Conservation (phyloP, 2,329 filamentous ascomycete species). For the Pyrenophora graminea region DNA sequence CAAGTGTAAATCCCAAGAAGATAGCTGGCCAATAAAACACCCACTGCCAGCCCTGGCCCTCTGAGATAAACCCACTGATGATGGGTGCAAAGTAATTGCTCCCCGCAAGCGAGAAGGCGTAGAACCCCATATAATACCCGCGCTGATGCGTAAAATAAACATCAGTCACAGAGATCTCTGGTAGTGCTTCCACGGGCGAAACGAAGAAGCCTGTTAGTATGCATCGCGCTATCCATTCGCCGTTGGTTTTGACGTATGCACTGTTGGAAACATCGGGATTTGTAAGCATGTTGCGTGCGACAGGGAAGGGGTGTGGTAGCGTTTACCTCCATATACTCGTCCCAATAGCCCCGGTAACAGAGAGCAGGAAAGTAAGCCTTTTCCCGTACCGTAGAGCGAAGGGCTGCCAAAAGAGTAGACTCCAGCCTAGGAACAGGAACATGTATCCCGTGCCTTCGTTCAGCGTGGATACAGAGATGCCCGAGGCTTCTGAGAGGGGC, state of each 20-base stretch:
- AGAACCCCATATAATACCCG: conserved; percentile 39
- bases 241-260: conserved; percentile 50
- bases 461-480: conserved; percentile 51
- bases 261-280: conserved; percentile 36
- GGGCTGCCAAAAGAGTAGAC: conserved; percentile 58
- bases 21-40: conserved; percentile 59
- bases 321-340: conserved; percentile 49
- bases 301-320: too few relatives aligned
- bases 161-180: conserved; percentile 53
- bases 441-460: conserved; percentile 58
- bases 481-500: conserved; percentile 54
- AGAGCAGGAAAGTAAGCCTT: conserved; percentile 54
- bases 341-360: conserved; percentile 46
- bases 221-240: conserved; percentile 54
- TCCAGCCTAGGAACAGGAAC: conserved; percentile 59
- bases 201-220: conserved; percentile 55
- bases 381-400: conserved; percentile 59
- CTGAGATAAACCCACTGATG: conserved; percentile 44
- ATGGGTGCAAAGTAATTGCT: conserved; percentile 46
- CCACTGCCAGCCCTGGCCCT: conserved; percentile 44
- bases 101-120: conserved; percentile 39
- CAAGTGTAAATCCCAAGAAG: conserved; percentile 53
- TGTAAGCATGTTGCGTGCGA: conserved; percentile 1
- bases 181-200: conserved; percentile 56
- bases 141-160: conserved; percentile 45